Evolutionary conservation across 1,284 basidiomycete genomes (phyloP).

Genomic region (Apiotrichum veenhuisii): DNA sequence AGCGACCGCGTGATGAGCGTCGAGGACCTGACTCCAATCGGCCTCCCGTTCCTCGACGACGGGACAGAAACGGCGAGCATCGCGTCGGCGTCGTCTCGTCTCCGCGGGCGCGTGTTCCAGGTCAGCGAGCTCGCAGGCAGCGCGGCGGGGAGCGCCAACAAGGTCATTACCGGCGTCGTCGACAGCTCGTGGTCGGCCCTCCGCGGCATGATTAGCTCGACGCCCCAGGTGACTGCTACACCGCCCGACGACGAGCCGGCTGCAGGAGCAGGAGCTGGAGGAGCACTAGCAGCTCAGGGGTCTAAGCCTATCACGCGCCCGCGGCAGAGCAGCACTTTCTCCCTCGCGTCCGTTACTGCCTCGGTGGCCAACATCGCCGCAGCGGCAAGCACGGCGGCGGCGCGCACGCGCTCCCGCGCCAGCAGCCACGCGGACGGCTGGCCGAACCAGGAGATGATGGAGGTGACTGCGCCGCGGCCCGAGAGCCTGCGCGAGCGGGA

Average conservation of each 20-base stretch:
- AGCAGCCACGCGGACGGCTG: constrained; percentile 52
- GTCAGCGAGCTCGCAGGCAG: constrained; percentile 60
- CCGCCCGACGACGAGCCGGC: constrained; percentile 13
- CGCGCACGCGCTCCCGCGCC: constrained; percentile 36
- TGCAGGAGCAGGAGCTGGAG: too few relatives aligned
- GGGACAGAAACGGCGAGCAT: constrained; percentile 42
- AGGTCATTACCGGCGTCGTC: constrained; percentile 75
- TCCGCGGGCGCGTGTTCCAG: constrained; percentile 68
- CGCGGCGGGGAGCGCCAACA: constrained; percentile 71
- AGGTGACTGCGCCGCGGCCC: constrained; percentile 38
- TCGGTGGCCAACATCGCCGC: constrained; percentile 57
- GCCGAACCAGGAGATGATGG: constrained; percentile 44
- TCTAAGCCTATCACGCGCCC: constrained; percentile 44
- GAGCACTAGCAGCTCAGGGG: not conserved
- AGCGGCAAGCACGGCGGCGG: constrained; percentile 35
- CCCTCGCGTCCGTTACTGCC: constrained; percentile 71
- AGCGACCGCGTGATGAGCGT: constrained; percentile 61
- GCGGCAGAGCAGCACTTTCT: constrained; percentile 69
- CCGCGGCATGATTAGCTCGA: constrained; percentile 57
- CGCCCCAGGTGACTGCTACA: constrained; percentile 1
- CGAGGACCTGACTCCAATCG: constrained; percentile 71
- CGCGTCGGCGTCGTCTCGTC: constrained; percentile 45
- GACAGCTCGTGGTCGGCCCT: constrained; percentile 78
- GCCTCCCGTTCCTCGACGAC: constrained; percentile 52
- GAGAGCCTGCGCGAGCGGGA: constrained; percentile 31